These are phyloP conservation scores for Aspergillus pseudotamarii DNA, from an alignment of 2,329 filamentous ascomycete species.

Conservation along the genomic window DNA sequence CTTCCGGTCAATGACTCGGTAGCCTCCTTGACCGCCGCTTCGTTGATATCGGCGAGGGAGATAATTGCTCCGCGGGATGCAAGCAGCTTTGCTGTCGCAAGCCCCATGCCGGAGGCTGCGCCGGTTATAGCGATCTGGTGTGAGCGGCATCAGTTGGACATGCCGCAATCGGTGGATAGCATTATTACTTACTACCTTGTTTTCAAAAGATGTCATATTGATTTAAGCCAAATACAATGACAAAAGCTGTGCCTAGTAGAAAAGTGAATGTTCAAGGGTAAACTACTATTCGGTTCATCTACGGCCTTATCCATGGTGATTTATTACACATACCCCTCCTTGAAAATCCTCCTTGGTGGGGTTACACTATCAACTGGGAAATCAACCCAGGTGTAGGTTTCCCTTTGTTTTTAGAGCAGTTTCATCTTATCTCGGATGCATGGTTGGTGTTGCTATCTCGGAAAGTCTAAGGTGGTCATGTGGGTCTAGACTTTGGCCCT, in stretches of 20 bases:
- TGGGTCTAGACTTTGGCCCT: not conserved
- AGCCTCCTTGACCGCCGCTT: not conserved
- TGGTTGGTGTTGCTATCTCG: not conserved
- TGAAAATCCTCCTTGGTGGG: not conserved
- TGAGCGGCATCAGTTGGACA: not conserved
- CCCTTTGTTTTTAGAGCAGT: not conserved
- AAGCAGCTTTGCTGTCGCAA: constrained; percentile 4
- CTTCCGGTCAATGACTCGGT: not conserved
- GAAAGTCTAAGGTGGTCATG: not conserved
- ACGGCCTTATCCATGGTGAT: not conserved
- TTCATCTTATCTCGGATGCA: not conserved
- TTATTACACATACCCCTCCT: not conserved
- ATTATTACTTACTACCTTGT: not conserved
- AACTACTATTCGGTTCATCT: not conserved
- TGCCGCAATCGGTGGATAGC: not conserved
- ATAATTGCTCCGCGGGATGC: constrained; percentile 2
- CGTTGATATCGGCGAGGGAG: not conserved
- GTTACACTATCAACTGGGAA: not conserved
- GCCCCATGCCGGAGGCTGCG: constrained; percentile 7
- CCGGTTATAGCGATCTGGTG: constrained; percentile 1
- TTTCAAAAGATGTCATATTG: not conserved
- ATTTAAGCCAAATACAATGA: fast-evolving
- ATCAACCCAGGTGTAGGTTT: not conserved
- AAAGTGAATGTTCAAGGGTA: not conserved
- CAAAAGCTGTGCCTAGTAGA: fast-evolving